A percentile compares a stretch with the other conserved stretches of the same genome.
Evolutionary conservation across 345 rosid genomes (phyloP).

Genomic region (Syzygium aqueum): DNA sequence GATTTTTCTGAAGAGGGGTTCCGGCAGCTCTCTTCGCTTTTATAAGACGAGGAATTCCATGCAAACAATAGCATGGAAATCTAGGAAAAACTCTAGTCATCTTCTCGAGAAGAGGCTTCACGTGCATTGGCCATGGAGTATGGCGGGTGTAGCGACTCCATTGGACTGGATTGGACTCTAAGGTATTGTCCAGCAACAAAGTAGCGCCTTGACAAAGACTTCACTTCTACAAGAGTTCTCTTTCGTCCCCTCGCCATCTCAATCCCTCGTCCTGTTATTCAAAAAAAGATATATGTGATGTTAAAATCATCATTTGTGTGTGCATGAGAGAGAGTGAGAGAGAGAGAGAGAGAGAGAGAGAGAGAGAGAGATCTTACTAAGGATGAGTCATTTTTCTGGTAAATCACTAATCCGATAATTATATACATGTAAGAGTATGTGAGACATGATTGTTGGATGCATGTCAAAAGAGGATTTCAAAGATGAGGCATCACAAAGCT

Average conservation of each 20-base stretch:
- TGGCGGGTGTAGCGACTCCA: not conserved
- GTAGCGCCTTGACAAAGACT: too few species aligned
- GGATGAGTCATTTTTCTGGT: not conserved
- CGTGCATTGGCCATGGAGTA: not conserved
- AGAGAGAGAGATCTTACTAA: not conserved
- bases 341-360: not conserved
- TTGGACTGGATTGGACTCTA: not conserved
- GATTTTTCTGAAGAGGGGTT: not conserved
- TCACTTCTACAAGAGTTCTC: too few species aligned
- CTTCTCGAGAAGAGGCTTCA: not conserved
- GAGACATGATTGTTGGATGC: not conserved
- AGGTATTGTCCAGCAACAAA: not conserved
- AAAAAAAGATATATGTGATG: not conserved
- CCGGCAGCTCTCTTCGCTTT: not conserved
- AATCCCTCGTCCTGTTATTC: not conserved
- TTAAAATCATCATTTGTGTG: not conserved
- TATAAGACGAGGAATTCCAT: not conserved
- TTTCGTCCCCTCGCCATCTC: not conserved
- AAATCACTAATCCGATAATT: not conserved
- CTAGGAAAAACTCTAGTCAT: not conserved
- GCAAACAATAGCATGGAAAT: not conserved
- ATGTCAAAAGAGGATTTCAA: not conserved
- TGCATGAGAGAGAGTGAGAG: not conserved
- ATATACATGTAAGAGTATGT: not conserved
- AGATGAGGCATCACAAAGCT: not conserved